Base-by-base conservation (phyloP, 768 basidiomycete genomes). In the Phaffia australis region DNA sequence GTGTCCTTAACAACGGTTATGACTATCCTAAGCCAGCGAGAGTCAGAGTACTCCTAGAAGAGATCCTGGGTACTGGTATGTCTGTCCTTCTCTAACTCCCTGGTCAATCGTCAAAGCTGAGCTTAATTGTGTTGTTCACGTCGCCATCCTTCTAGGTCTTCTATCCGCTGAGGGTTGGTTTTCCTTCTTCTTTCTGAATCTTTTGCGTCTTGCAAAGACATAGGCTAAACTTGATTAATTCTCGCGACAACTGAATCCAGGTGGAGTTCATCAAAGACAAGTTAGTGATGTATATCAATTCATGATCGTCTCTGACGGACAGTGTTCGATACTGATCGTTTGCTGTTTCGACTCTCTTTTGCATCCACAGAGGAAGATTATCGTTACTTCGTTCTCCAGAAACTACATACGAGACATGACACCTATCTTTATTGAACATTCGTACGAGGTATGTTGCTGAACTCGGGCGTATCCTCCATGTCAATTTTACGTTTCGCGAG, bases 1-100 rank as follows among this genome's bases (percentile, higher is more conserved):
- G 66, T 60, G 27, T 67, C 19, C 54, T 67, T 27, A 23, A 19
- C 54, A 56, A 62, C 7, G 66, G 42, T 0, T 56, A 67, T 27
- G 59, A 56, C 21, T 67, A 67, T 21, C 60, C 59, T 27, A 67
- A 62, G 55, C 66, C 66, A 2, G 54, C 46, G 8, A 27, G 32
- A 3, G 42, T 61, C 14, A 42, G 35, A 14, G 27, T 30, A 11
- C 42, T 30, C 46, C 54, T 67, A 14, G 48, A 50, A 48, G 46
- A 30, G 52, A 67, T 67, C 42, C 50, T 60, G 11, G 66, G 66
- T 3, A 9, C 46, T 11, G 52, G 52, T 54, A 15, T 9, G 52
- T 30, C 16, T 23, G 15, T 54, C 16, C 29, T 54, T 23, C 52
- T 15, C 16, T 30, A 23, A 5, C 16, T 5, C 16, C 15, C 4